Base-by-base conservation (phyloP, 139 green algal genomes). In the Ulvella scutata region DNA sequence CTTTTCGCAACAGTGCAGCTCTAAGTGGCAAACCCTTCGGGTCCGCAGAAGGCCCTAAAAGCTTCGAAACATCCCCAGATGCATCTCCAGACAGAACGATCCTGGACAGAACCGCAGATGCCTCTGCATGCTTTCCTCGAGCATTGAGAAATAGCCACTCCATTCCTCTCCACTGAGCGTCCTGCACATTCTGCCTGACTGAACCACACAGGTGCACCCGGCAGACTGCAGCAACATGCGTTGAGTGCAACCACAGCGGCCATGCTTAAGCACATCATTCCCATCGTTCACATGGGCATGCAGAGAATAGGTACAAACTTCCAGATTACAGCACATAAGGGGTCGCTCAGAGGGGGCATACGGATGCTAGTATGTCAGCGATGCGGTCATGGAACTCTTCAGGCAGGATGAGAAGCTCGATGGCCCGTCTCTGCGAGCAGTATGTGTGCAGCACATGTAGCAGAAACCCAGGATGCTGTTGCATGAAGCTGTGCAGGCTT, bases 381-480 rank as follows among this genome's bases (percentile, higher is more conserved):
- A 67, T 29, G 51, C 33, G 51, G 51, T 26, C 51, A 26, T 67
- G 2, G 51, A 67, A 67, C 51, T 26, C n/a, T 26, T n/a, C 13
- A n/a, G 51, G 51, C 51, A 67, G 51, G 9, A 67, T n/a, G n/a
- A 67, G 51, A n/a, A 67, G 51, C 51, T 67, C 51, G 13, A 67
- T 26, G n/a, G 20, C 51, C 13, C 51, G 51, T 6, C 20, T 26
- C n/a, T 26, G n/a, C n/a, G 51, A 67, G 51, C 51, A 67, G n/a
- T 36, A 26, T 26, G 2, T 26, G 51, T 26, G 51, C 51, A 67
- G 51, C 51, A 2, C 51, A 26, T 67, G 51, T 6, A n/a, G 51
- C 51, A 67, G 13, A 26, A 67, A 67, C 9, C n/a, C 51, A 26
- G 51, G 9, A 26, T 67, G 51, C 51, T 67, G 51, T 6, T 36